Evolutionary conservation across 495 filamentous ascomycete genomes (phyloP).

Genomic region (Penicillium diatomitis): DNA sequence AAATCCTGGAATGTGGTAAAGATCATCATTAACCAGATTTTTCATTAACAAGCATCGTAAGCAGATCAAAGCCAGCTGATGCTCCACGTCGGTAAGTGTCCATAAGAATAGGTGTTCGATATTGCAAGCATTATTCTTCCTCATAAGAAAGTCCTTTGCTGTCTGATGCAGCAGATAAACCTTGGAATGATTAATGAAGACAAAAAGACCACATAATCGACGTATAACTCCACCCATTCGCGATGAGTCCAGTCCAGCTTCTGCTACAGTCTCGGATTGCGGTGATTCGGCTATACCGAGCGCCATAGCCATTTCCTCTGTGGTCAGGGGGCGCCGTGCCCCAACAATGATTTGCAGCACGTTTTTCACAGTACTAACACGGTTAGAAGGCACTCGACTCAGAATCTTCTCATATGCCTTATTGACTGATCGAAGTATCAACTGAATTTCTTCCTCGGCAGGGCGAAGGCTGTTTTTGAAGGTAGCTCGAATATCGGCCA

Average conservation of each 20-base stretch:
- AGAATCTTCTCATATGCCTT: conserved; percentile 23
- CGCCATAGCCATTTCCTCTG: conserved; percentile 31
- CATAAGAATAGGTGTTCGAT: conserved; percentile 4
- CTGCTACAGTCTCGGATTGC: conserved; percentile 8
- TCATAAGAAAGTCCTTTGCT: conserved; percentile 21
- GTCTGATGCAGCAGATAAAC: conserved; percentile 31
- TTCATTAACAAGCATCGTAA: conserved; percentile 16
- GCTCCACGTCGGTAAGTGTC: conserved; percentile 6
- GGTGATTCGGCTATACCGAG: conserved; percentile 16
- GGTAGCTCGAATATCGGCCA: conserved; percentile 12
- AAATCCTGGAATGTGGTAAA: conserved; percentile 5
- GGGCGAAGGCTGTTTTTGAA: conserved; percentile 13
- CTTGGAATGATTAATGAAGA: conserved; percentile 26
- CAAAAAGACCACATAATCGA: conserved; percentile 29
- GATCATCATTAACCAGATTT: conserved; percentile 6
- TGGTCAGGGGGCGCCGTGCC: conserved; percentile 25
- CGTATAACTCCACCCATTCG: conserved; percentile 16
- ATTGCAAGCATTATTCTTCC: conserved; percentile 1
- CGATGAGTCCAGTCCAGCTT: conserved; percentile 15
- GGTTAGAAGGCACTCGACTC: conserved; percentile 3
- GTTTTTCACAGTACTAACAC: conserved; percentile 9
- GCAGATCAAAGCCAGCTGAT: conserved; percentile 13
- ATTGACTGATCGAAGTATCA: conserved; percentile 15
- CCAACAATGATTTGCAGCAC: conserved; percentile 30
- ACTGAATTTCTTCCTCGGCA: conserved; percentile 6